phyloP scores from a whole-genome alignment of 2,329 filamentous ascomycete species.

The Pseudogymnoascus sp. region DNA sequence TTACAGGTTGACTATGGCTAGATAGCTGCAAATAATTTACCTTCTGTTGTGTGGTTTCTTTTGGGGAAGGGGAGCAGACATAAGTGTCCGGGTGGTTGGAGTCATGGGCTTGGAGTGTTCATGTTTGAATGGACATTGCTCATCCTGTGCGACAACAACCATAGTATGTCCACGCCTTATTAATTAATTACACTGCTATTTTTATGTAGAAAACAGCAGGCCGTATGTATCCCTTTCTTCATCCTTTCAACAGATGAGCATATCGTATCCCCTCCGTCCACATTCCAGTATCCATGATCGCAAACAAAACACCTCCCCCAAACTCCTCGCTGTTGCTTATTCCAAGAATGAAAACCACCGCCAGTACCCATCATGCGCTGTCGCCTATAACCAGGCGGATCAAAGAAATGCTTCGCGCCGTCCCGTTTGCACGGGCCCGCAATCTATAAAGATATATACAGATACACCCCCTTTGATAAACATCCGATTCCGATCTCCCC shows the following conservation, averaged over 20 bases:
- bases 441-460: constrained; percentile 3
- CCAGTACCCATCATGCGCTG: background rate
- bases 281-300: background rate
- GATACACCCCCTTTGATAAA: background rate
- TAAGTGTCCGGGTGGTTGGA: background rate
- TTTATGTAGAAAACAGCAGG: background rate
- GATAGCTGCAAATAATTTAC: background rate
- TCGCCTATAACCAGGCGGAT: background rate
- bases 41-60: background rate
- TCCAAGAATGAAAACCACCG: background rate
- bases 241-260: background rate
- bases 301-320: background rate
- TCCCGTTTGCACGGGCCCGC: background rate
- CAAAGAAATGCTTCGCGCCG: background rate
- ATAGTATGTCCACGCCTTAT: background rate
- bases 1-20: background rate
- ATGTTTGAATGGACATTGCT: background rate
- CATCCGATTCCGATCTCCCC: background rate
- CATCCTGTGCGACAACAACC: background rate
- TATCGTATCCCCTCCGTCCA: background rate
- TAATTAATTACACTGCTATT: background rate
- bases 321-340: constrained; percentile 1
- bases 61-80: background rate
- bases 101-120: background rate
- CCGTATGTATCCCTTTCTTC: background rate